Conservation (phyloP, 345 rosid genomes). For the Citrus sinensis region DVS_A1.0 CM039164.1:6674001-6674500, state of each 20-base stretch:
- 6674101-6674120: background rate
- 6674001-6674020: too few relatives aligned
- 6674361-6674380: background rate
- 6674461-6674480: background rate
- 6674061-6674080: too few relatives aligned
- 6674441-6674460: background rate
- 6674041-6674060: too few relatives aligned
- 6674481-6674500: too few relatives aligned
- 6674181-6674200: constrained; percentile 3
- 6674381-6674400: background rate
- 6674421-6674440: background rate
- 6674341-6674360: background rate
- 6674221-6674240: constrained; percentile 47
- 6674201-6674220: background rate
- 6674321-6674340: background rate
- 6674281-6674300: constrained; percentile 98
- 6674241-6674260: constrained; percentile 91
- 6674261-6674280: constrained; percentile 86
- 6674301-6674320: constrained; percentile 44
- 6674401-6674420: too few relatives aligned
- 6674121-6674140: background rate
- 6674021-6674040: too few relatives aligned
- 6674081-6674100: too few relatives aligned
- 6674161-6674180: constrained; percentile 2
- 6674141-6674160: background rate